Evolutionary conservation across 1,284 basidiomycete species (phyloP).

Genomic region (Trichosporon sp.): DNA sequence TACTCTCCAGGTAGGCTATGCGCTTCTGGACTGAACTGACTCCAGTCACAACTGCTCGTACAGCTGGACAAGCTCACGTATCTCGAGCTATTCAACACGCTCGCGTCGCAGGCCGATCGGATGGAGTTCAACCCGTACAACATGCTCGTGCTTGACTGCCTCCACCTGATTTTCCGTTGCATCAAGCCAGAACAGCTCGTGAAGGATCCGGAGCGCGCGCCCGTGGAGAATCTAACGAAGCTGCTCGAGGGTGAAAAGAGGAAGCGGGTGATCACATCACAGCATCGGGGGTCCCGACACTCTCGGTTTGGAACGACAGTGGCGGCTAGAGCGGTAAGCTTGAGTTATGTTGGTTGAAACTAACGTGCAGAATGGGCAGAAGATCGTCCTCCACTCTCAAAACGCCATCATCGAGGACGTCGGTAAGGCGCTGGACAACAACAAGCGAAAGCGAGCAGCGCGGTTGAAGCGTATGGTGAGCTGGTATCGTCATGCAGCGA

Average conservation of each 20-base stretch:
- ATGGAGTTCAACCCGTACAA: conserved; percentile 76
- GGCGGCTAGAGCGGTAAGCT: conserved; percentile 60
- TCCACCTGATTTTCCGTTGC: conserved; percentile 78
- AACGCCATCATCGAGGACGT: conserved; percentile 71
- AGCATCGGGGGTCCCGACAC: conserved; percentile 64
- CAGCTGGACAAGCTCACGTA: conserved; percentile 68
- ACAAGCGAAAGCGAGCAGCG: conserved; percentile 63
- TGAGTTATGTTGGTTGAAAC: neutral
- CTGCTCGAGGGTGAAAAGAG: conserved; percentile 69
- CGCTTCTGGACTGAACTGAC: conserved; percentile 12
- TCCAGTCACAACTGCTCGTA: conserved; percentile 62
- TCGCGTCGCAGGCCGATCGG: conserved; percentile 71
- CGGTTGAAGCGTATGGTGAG: conserved; percentile 56
- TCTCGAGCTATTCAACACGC: conserved; percentile 72
- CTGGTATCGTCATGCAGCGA: neutral
- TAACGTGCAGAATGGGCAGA: conserved; percentile 44
- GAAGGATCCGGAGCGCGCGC: conserved; percentile 62
- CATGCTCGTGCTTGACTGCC: conserved; percentile 79
- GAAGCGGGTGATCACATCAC: conserved; percentile 55
- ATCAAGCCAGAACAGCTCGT: conserved; percentile 62
- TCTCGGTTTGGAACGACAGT: conserved; percentile 92
- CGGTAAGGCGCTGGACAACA: conserved; percentile 69
- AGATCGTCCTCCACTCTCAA: conserved; percentile 71
- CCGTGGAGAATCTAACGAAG: conserved; percentile 59
- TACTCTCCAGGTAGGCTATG: conserved; percentile 57